phyloP scores from a whole-genome alignment of 805 yeast species.

The Torulaspora delbrueckii region DNA sequence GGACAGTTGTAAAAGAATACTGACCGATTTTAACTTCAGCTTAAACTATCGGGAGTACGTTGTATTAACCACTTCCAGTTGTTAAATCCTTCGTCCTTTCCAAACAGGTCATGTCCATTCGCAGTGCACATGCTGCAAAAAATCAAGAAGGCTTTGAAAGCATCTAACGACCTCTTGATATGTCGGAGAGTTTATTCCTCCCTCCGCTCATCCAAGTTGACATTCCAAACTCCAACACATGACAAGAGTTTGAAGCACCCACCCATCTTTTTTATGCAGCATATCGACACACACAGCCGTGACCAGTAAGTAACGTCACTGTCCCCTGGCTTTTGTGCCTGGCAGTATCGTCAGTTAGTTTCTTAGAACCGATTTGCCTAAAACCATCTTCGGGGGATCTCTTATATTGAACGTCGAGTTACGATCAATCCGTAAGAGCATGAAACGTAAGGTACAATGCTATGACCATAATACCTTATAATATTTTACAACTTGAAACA shows the following conservation, averaged over 20 bases:
- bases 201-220: not conserved
- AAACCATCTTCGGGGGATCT: no score
- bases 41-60: not conserved
- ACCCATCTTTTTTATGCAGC: not conserved
- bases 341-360: no score
- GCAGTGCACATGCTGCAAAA: conserved; percentile 1
- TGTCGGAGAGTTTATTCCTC: not conserved
- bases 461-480: no score
- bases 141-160: conserved; percentile 1
- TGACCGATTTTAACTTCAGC: not conserved
- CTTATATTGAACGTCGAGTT: no score
- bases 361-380: no score
- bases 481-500: no score
- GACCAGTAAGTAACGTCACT: not conserved
- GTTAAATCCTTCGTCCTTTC: not conserved
- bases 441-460: no score
- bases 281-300: conserved; percentile 1
- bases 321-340: no score
- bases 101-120: conserved; percentile 1
- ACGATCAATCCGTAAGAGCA: no score
- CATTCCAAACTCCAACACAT: not conserved
- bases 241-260: not conserved
- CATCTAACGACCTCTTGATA: not conserved
- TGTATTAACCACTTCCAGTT: not conserved
- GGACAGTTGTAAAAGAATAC: not conserved